phyloP scores from a whole-genome alignment of 768 basidiomycete genomes.

The Tricholoma saponaceum region DNA sequence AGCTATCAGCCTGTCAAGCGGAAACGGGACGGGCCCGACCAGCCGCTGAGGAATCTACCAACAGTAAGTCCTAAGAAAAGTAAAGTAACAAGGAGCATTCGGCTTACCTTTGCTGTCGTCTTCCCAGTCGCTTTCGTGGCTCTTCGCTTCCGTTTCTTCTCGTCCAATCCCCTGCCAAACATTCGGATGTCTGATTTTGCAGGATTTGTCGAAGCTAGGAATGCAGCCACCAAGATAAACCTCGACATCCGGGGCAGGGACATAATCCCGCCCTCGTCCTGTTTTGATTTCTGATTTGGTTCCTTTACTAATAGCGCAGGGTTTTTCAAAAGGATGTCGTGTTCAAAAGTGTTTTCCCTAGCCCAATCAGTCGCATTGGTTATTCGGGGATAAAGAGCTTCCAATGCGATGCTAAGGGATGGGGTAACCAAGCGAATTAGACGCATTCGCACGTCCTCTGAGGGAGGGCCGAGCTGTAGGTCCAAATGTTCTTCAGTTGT shows the following conservation, averaged over 20 bases:
- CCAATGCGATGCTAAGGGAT: slow-evolving; percentile 57
- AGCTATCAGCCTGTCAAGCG: slow-evolving; percentile 74
- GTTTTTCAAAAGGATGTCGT: slow-evolving; percentile 31
- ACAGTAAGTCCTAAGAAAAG: not conserved
- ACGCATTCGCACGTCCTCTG: slow-evolving; percentile 62
- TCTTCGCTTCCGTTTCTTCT: slow-evolving; percentile 54
- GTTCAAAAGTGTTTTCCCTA: slow-evolving; percentile 41
- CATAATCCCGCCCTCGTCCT: slow-evolving; percentile 18
- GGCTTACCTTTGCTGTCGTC: slow-evolving; percentile 35
- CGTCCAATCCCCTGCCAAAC: slow-evolving; percentile 73
- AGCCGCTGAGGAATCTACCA: slow-evolving; percentile 70
- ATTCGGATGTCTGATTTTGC: slow-evolving; percentile 74
- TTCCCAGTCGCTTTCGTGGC: slow-evolving; percentile 30
- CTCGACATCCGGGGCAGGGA: slow-evolving; percentile 65
- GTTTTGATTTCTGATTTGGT: not conserved
- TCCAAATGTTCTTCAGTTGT: slow-evolving; percentile 10
- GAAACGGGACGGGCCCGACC: slow-evolving; percentile 73
- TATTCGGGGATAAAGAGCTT: slow-evolving; percentile 64
- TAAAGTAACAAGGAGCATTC: not conserved
- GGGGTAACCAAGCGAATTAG: slow-evolving; percentile 60
- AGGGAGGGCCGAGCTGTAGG: slow-evolving; percentile 31
- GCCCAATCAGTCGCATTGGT: slow-evolving; percentile 67
- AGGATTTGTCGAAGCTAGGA: slow-evolving; percentile 83
- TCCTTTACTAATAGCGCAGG: slow-evolving; percentile 14
- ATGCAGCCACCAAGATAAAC: slow-evolving; percentile 73